Percentiles rank a stretch among this genome's conserved stretches.
Evolutionary conservation across 164 flowering plant species (phyloP).

Genomic region (Houttuynia cordata): DNA sequence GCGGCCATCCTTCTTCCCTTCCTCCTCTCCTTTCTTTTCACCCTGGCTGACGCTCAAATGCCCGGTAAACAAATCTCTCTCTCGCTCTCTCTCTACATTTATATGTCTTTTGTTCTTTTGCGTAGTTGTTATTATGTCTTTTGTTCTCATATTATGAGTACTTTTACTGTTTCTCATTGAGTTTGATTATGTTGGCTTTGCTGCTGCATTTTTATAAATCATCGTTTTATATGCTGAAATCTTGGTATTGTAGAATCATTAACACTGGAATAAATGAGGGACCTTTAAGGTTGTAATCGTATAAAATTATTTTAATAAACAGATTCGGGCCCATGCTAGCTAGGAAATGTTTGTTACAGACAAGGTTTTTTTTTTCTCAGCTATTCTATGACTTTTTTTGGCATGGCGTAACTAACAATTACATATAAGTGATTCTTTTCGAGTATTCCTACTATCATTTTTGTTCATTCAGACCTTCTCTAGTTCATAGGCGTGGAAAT

Average conservation of each 20-base stretch:
- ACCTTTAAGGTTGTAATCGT: neutral
- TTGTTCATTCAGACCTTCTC: neutral
- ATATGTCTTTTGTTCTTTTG: too few relatives aligned
- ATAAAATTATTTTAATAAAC: too few relatives aligned
- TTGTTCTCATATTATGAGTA: too few relatives aligned
- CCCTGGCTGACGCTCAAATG: slow-evolving; percentile 31
- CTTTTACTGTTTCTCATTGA: neutral
- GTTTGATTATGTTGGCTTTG: neutral
- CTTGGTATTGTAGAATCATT: too few relatives aligned
- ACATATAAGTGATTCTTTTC: too few relatives aligned
- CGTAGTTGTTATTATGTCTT: too few relatives aligned
- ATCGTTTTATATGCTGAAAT: neutral
- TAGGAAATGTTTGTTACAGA: neutral
- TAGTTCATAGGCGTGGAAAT: neutral
- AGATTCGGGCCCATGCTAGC: neutral
- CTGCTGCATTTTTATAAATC: neutral
- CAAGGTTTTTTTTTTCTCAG: too few relatives aligned
- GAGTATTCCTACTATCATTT: too few relatives aligned
- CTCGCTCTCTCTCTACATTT: neutral
- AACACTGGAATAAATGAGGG: neutral
- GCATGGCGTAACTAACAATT: too few relatives aligned
- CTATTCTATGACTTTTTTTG: too few relatives aligned
- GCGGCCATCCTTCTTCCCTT: slow-evolving; percentile 17
- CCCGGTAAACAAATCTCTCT: slow-evolving; percentile 26
- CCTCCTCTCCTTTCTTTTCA: slow-evolving; percentile 13